Base-by-base conservation (phyloP, 2,329 filamentous ascomycete species). In the Colletotrichum somersetense region DNA sequence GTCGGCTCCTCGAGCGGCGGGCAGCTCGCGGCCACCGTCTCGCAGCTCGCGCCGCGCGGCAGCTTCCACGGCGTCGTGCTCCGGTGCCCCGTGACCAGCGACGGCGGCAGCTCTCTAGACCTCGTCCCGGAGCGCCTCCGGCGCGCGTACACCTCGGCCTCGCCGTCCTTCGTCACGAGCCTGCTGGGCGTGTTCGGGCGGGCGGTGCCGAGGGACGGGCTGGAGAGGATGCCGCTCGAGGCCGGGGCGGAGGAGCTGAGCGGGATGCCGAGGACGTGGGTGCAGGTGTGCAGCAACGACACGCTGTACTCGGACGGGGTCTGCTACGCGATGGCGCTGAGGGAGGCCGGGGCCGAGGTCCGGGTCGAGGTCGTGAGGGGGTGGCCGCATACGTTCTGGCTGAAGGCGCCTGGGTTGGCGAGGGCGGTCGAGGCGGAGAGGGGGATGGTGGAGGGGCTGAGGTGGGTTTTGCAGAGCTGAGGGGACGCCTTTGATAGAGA, bases 311-410 rank as follows among this genome's bases (percentile, higher is more conserved):
- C 84, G 26, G 86, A 88, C 76, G 86, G 86, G 12, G 73, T 85
- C 11, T 88, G 85, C 73, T 87, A 87, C 75, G 85, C 83, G 5
- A 82, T 83, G 76, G 76, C 80, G 3, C 76, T 88, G 70, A 78
- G 76, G 52, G 76, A 79, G 16, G 81, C 79, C 5, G 83, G 82
- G 14, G 79, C 82, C 0, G 79, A 83, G 16, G 82, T 86, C 0
- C 79, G 76, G 67, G 75, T 85, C 8, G 81, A 84, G 74, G 80
- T 87, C 2, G 80, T 86, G 38, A 72, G 75, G 66, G 85, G 85
- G 11, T 87, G 82, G 81, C 85, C 86, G 23, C 86, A 88, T 78
- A 88, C 86, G 10, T 88, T 86, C 75, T 88, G 86, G 86, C 75
- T 88, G 69, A 82, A 84, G 77, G 82, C 82, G 26, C 85, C 83